Evolutionary conservation across 176 grass and related monocot species (phyloP), one percentile per base, ranked within the genome.

Genomic region (Carex myosuroides): DNA sequence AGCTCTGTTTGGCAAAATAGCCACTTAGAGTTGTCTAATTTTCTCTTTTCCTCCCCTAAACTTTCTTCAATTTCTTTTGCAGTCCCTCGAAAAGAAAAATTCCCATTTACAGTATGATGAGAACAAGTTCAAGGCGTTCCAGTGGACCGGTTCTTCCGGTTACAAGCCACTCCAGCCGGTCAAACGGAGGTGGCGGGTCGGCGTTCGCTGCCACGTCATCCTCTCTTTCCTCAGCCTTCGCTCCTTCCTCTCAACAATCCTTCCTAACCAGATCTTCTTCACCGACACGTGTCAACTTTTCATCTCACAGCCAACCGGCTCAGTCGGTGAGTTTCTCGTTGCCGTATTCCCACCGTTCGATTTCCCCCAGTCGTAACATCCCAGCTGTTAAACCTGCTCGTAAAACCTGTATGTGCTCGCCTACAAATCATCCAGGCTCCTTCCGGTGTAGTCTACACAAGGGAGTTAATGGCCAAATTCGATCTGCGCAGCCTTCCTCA

Each of bases 1-100:
- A 83, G 81, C 81, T 83, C 81, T 69, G 81, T 83, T 83, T 83
- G 81, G 81, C 81, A 83, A 83, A 83, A 83, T 83, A 83, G 81
- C 81, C 81, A 83, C 10, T 24, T 3, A 67, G 12, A 4, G 9
- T 2, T 8, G 5, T 67, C 42, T 37, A 55, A 69, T 52, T 66
- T 69, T 69, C 16, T 29, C 13, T 16, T 66, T 13, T 54, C 2
- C 62, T 62, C 60, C 60, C 42, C 62, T 3, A 1, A 46, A 83
- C 33, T 69, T 48, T 32, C 48, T 66, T 29, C 6, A 32, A 69
- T 54, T 83, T 68, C 4, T 13, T 17, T 37, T 83, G 29, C 12
- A 69, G 81, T 83, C 81, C 62, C 41, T 66, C 24, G 13, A 32
- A 3, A 65, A 1, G 10, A 75, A 24, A 42, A 30, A 30, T 62